phyloP scores from a whole-genome alignment of 306 rosid genomes.

The Spatholobus suberectus region DNA sequence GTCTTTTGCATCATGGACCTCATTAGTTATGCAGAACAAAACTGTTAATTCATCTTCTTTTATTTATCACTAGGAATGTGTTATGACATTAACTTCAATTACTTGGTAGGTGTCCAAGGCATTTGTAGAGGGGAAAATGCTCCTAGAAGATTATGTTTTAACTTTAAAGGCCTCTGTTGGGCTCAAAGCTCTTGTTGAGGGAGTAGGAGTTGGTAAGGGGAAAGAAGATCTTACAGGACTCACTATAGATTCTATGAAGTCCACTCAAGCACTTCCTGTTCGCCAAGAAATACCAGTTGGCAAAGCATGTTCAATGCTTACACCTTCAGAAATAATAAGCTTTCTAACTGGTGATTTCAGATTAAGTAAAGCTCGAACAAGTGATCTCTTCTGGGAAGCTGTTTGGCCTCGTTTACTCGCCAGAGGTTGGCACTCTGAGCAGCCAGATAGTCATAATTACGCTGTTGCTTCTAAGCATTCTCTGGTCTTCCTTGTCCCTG shows the following conservation, averaged over 20 bases:
- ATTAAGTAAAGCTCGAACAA: constrained; percentile 89
- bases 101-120: constrained; percentile 68
- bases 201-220: constrained; percentile 84
- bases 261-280: constrained; percentile 56
- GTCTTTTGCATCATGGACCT: constrained; percentile 26
- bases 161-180: constrained; percentile 70
- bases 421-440: constrained; percentile 98
- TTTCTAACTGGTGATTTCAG: constrained; percentile 85
- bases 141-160: constrained; percentile 73
- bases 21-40: constrained; percentile 30
- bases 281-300: constrained; percentile 89
- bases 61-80: not conserved
- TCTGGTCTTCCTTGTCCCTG: constrained; percentile 87
- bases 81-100: constrained; percentile 34
- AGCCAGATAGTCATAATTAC: constrained; percentile 63
- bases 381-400: constrained; percentile 96
- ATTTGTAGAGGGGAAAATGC: constrained; percentile 72
- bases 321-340: constrained; percentile 68
- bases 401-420: constrained; percentile 98
- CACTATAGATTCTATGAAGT: constrained; percentile 57
- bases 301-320: constrained; percentile 79
- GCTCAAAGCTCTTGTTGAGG: constrained; percentile 76
- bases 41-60: constrained; percentile 30
- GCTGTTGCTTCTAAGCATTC: constrained; percentile 59
- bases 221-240: constrained; percentile 79